Conservation (phyloP, 2,329 filamentous ascomycete genomes). For the Fusarium metavorans region DNA sequence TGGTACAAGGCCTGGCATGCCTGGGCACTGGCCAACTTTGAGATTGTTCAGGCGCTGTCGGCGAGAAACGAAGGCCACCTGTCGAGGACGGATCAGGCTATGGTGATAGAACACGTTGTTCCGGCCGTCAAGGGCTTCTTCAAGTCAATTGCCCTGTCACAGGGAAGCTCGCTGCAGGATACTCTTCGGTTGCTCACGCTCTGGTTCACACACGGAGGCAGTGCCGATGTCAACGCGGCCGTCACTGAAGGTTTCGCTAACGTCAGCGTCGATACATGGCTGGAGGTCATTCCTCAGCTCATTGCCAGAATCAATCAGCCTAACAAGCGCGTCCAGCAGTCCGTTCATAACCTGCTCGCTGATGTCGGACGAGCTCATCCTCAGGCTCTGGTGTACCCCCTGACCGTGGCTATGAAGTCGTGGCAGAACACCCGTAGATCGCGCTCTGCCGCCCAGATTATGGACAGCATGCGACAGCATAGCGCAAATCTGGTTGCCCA, state of each 20-base stretch:
- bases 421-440: constrained; percentile 83
- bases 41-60: constrained; percentile 89
- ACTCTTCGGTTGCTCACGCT: constrained; percentile 91
- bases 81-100: constrained; percentile 65
- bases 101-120: constrained; percentile 89
- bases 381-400: constrained; percentile 94
- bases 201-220: constrained; percentile 95
- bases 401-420: constrained; percentile 98
- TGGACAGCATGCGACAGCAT: constrained; percentile 98
- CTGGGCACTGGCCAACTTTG: constrained; percentile 98
- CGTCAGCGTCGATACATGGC: constrained; percentile 97
- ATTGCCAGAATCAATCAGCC: constrained; percentile 98
- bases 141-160: constrained; percentile 92
- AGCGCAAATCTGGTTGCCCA: constrained; percentile 94
- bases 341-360: constrained; percentile 90
- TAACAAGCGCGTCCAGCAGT: constrained; percentile 86
- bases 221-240: constrained; percentile 86
- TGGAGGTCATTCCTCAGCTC: constrained; percentile 96
- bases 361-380: constrained; percentile 96
- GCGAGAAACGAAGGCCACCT: constrained; percentile 70
- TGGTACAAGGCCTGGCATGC: constrained; percentile 99
- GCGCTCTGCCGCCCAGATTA: constrained; percentile 89
- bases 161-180: constrained; percentile 93
- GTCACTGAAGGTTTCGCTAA: constrained; percentile 92
- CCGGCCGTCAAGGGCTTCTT: constrained; percentile 97